Base-by-base conservation (phyloP, 768 basidiomycete species). In the Suillus bovinus region DNA sequence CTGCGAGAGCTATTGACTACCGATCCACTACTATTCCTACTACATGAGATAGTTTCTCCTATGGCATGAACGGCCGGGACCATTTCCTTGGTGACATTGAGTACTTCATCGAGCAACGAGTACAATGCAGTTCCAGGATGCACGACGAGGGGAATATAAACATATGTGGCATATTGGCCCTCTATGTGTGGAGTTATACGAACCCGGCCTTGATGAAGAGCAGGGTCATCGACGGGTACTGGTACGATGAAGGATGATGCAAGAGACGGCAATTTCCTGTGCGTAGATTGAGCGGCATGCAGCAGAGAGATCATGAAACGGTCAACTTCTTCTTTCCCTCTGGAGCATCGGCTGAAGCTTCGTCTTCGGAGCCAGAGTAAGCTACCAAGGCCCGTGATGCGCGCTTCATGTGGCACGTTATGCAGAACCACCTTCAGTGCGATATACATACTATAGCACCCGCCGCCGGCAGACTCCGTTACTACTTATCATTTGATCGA, bases 81-180 rank as follows among this genome's bases (percentile, higher is more conserved):
- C 17, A 70, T 61, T 13, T 67, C 66, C 68, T 78, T 81, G n/a
- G 85, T 82, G 29, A 77, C 71, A 4, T 63, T 56, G 20, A 86
- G 65, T 1, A 82, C 81, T 20, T 80, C 78, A 61, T 78, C 71
- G 29, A 90, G 64, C 14, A 86, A 64, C 29, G 75, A 73, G 64
- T 78, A 75, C 52, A 93, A 74, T 16, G 76, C 66, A 22, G 83
- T 80, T 36, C 68, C 71, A 42, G 70, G 77, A 54, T 77, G 73
- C 33, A 89, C 66, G 59, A 71, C 66, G 70, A 96, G 69, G 0
- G 88, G 84, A 13, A 93, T 78, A 70, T 90, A 96, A 59, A 95
- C 81, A 76, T 96, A 86, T 5, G 89, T 80, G 1, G 88, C 86
- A 71, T 85, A 96, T 70, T 96, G 94, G 0, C 96, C 96, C 14